Evolutionary conservation across 371 early-diverging fungal species (phyloP), one percentile per base, ranked within the genome.

Genomic region (Smittium culicis): DNA sequence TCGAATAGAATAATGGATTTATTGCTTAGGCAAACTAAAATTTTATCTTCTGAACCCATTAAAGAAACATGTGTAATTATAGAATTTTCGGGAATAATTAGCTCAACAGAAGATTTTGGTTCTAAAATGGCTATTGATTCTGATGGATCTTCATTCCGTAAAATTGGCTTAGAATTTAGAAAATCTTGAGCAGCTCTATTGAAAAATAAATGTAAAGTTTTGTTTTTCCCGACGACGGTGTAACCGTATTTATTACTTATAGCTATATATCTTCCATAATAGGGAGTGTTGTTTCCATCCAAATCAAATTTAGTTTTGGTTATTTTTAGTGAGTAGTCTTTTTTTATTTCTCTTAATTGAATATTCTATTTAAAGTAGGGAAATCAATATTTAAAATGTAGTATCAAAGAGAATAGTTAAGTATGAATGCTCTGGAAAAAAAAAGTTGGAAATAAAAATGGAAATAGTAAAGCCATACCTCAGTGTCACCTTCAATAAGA

Each of bases 211-310:
- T 27, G 34, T 35, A 57, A 55, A 24, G 59, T 69, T 29, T 58
- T 61, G 33, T 70, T 68, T 25, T 72, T 68, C 0, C 73, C 72
- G 20, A 70, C 76, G 1, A 76, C 73, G 28, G 70, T 64, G 59
- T 76, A 76, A 14, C 76, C 76, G 58, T 72, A 76, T n/a, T 29
- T 67, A 67, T 71, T 76, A 30, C 75, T 74, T 1, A 76, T 72
- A 1, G 70, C 76, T 2, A 75, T 66, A 5, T 74, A 68, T 34
- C 66, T 66, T n/a, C 68, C 67, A 54, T 72, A 76, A 24, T 70
- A 65, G 0, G 76, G 76, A 1, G 76, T 76, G 11, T 72, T 54
- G 35, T 72, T 70, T 60, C 73, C 66, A 65, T 29, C 29, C n/a
- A 32, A 31, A 1, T 74, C 69, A 32, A 76, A 75, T 11, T 31